Conservation (phyloP, 148 eudicot genomes). For the Camellia japonica region DNA sequence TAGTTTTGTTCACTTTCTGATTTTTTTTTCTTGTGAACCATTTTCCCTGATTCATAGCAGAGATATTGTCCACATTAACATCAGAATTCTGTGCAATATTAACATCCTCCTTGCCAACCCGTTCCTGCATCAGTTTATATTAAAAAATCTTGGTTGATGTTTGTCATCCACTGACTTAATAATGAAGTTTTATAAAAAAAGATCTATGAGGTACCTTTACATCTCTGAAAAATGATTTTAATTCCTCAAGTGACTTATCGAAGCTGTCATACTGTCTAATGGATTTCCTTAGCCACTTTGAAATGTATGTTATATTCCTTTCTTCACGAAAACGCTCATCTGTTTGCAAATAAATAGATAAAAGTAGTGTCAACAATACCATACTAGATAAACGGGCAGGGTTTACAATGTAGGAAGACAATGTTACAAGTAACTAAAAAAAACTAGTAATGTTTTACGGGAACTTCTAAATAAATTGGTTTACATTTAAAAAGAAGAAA, state of each 20-base stretch:
- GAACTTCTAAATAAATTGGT: not conserved
- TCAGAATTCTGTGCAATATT: slow-evolving; percentile 35
- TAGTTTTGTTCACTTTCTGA: slow-evolving; percentile 31
- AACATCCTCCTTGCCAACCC: slow-evolving; percentile 28
- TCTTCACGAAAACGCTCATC: slow-evolving; percentile 86
- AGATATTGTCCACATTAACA: slow-evolving; percentile 29
- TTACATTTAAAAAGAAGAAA: not conserved
- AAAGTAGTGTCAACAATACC: not conserved
- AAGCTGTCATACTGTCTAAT: slow-evolving; percentile 61
- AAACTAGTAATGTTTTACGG: not conserved
- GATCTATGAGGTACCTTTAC: slow-evolving; percentile 45
- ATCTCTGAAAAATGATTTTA: slow-evolving; percentile 67
- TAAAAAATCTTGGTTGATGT: not conserved
- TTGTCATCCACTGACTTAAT: not conserved
- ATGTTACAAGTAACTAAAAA: not conserved
- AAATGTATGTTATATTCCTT: slow-evolving; percentile 63
- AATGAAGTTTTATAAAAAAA: not conserved
- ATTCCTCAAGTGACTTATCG: slow-evolving; percentile 58
- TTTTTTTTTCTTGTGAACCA: slow-evolving; percentile 30
- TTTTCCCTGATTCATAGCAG: slow-evolving; percentile 30
- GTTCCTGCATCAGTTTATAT: slow-evolving; percentile 39
- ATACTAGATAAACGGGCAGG: not conserved
- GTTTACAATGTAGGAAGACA: not conserved
- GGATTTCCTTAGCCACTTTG: slow-evolving; percentile 94
- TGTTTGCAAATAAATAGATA: slow-evolving; percentile 26